Conservation (phyloP, 805 yeast species). For the Teunomyces barrocoloradensis region DNA sequence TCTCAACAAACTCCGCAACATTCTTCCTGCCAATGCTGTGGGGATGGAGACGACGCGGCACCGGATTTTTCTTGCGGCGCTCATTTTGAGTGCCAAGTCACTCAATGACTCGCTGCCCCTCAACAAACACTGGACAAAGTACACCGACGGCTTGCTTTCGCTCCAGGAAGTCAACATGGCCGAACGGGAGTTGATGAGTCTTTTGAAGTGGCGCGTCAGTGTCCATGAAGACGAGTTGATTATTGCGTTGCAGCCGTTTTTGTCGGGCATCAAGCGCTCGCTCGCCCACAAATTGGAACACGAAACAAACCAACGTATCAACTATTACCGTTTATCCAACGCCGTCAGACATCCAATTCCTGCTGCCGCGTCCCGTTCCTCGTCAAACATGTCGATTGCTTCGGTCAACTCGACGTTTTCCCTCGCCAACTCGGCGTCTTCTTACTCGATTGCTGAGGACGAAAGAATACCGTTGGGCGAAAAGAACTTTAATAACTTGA, state of each 20-base stretch:
- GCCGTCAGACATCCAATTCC: slow-evolving; percentile 8
- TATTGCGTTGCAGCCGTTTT: slow-evolving; percentile 68
- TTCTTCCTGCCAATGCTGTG: slow-evolving; percentile 81
- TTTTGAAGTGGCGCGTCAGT: slow-evolving; percentile 81
- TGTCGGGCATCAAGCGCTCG: slow-evolving; percentile 65
- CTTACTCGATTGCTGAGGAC: slow-evolving; percentile 10
- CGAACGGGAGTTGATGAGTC: slow-evolving; percentile 80
- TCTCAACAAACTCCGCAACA: slow-evolving; percentile 68
- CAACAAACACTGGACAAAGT: slow-evolving; percentile 93
- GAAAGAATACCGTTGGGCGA: slow-evolving; percentile 8
- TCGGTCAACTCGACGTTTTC: slow-evolving; percentile 18
- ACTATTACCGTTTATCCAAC: slow-evolving; percentile 31
- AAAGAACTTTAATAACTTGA: slow-evolving; percentile 8
- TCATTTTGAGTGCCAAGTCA: slow-evolving; percentile 88
- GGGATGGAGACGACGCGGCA: slow-evolving; percentile 95
- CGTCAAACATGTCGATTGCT: slow-evolving; percentile 12
- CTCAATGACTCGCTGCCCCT: slow-evolving; percentile 92
- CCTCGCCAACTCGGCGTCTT: slow-evolving; percentile 16
- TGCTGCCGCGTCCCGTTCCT: slow-evolving; percentile 10
- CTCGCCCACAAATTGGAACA: slow-evolving; percentile 27
- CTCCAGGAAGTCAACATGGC: slow-evolving; percentile 83
- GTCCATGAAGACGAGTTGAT: slow-evolving; percentile 70
- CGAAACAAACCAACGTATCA: slow-evolving; percentile 25
- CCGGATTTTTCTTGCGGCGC: slow-evolving; percentile 84
- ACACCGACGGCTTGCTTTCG: slow-evolving; percentile 81